Conservation (phyloP, 2,329 filamentous ascomycete species). For the Sclerotinia nivalis region DNA sequence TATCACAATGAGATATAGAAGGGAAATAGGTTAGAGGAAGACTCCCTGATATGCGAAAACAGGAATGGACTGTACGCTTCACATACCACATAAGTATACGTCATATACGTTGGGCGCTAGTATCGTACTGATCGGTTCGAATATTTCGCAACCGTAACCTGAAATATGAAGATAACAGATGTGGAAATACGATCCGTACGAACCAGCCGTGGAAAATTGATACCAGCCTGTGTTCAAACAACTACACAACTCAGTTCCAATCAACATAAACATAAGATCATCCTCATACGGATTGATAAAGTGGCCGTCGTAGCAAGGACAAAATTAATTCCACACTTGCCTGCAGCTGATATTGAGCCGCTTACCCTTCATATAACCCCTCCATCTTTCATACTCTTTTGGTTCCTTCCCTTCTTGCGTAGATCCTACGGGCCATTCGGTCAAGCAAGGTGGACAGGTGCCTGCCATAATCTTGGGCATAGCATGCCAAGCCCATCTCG, state of each 20-base stretch:
- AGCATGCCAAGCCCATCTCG: conserved; percentile 91
- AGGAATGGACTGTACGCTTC: neutral
- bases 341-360: conserved; percentile 91
- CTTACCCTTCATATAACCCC: conserved; percentile 84
- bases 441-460: conserved; percentile 75
- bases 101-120: neutral
- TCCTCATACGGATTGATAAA: neutral
- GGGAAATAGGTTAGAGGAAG: neutral
- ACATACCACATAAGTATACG: neutral
- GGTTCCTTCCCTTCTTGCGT: conserved; percentile 43
- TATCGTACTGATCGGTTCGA: neutral
- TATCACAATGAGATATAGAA: conserved; percentile 1
- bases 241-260: neutral
- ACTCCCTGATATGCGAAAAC: neutral
- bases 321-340: conserved; percentile 63
- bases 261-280: neutral
- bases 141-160: neutral
- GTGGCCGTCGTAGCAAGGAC: neutral
- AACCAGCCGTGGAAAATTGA: neutral
- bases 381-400: conserved; percentile 62
- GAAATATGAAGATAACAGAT: neutral
- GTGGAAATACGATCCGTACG: neutral
- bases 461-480: conserved; percentile 81
- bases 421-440: conserved; percentile 67
- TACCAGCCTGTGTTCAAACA: neutral